These are phyloP conservation scores for Globisporangium carolinianum DNA, from an alignment of 352 stramenopile species.

Conservation along the genomic window DNA sequence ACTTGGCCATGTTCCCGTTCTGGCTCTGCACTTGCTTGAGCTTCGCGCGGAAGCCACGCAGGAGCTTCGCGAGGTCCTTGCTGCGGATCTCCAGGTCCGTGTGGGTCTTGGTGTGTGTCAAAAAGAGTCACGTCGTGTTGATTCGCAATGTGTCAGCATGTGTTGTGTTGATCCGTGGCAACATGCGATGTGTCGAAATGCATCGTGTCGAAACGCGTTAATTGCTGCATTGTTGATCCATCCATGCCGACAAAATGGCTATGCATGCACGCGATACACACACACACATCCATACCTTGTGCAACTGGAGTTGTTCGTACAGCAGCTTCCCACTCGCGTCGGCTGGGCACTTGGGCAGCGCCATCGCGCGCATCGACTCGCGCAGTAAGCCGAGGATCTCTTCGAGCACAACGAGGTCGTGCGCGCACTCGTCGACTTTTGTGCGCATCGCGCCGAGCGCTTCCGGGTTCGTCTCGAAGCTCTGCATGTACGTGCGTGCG, in stretches of 20 bases:
- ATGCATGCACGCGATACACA: too few species aligned
- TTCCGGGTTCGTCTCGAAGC: conserved; percentile 89
- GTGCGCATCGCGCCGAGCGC: conserved; percentile 85
- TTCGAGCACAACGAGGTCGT: conserved; percentile 94
- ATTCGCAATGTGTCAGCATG: not conserved
- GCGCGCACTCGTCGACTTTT: conserved; percentile 87
- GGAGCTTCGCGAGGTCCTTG: conserved; percentile 91
- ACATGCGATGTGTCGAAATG: not conserved
- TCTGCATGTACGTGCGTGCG: conserved; percentile 90
- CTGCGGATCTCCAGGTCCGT: conserved; percentile 85
- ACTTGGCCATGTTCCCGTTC: conserved; percentile 74
- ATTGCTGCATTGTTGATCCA: too few species aligned
- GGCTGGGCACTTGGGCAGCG: conserved; percentile 86
- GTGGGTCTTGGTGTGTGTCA: conserved; percentile 24
- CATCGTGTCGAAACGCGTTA: too few species aligned
- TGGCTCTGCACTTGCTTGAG: conserved; percentile 84
- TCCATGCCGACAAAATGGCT: too few species aligned
- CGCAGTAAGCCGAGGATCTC: conserved; percentile 94
- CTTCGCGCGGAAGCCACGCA: conserved; percentile 86
- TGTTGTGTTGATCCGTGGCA: too few species aligned
- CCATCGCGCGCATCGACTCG: conserved; percentile 90
- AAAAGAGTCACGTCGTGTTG: too few species aligned
- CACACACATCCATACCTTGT: conserved; percentile 28
- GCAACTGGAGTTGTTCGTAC: conserved; percentile 92
- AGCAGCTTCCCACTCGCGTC: conserved; percentile 84